Conservation (phyloP, 1,139 yeast genomes). For the Kluyveromyces sp. region DNA sequence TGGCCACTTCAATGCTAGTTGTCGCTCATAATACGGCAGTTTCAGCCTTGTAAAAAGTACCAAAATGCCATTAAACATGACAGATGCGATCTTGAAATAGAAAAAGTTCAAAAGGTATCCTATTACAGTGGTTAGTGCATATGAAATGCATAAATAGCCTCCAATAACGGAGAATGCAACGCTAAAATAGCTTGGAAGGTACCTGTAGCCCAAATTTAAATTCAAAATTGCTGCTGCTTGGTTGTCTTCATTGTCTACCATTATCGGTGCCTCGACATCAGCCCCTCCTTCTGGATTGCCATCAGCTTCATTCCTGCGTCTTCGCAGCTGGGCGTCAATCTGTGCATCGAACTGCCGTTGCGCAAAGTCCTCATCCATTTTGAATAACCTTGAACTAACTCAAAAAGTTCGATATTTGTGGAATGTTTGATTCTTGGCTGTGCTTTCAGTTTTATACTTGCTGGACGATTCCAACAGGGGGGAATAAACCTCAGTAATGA, state of each 20-base stretch:
- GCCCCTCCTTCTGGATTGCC: slow-evolving; percentile 11
- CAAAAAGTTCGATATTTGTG: too few relatives aligned
- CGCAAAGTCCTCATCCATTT: neutral
- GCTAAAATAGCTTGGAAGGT: slow-evolving; percentile 24
- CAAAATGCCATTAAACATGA: slow-evolving; percentile 15
- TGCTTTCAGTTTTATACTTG: too few relatives aligned
- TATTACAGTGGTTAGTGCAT: slow-evolving; percentile 48
- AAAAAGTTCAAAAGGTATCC: slow-evolving; percentile 34
- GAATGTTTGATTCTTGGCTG: too few relatives aligned
- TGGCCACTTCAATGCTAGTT: slow-evolving; percentile 9
- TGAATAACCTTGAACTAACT: neutral
- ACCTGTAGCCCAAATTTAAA: slow-evolving; percentile 20
- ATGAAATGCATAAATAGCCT: slow-evolving; percentile 41
- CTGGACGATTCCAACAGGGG: too few relatives aligned
- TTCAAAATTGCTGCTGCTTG: slow-evolving; percentile 23
- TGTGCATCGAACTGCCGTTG: slow-evolving; percentile 3
- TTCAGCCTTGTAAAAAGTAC: slow-evolving; percentile 10
- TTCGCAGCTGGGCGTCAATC: slow-evolving; percentile 1
- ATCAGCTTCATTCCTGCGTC: slow-evolving; percentile 4
- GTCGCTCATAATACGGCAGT: neutral
- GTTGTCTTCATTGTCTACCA: slow-evolving; percentile 15
- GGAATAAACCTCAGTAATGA: too few relatives aligned
- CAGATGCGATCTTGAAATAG: slow-evolving; percentile 13
- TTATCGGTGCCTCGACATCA: slow-evolving; percentile 10
- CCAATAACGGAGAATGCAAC: slow-evolving; percentile 41